Percentiles rank a stretch among this genome's conserved stretches.
Evolutionary conservation across 78 protist species (phyloP).

Genomic region (Salpingoeca rosetta): DNA sequence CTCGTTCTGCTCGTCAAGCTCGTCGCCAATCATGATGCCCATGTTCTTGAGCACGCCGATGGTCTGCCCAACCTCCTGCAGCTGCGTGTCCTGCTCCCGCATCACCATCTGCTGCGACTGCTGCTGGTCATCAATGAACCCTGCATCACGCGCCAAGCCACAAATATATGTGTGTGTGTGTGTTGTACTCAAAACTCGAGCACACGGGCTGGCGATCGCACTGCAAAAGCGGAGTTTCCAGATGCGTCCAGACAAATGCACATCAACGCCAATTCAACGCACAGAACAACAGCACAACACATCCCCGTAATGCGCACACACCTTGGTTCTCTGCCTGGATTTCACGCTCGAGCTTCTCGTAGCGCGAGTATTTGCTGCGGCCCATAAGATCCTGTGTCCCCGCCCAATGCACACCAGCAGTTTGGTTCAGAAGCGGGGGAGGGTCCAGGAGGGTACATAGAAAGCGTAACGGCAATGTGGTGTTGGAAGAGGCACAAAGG

Average conservation of each 20-base stretch:
- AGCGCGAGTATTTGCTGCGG: not conserved
- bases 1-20: not conserved
- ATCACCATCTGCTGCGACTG: not conserved
- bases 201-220: not conserved
- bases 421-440: no score
- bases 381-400: not conserved
- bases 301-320: no score
- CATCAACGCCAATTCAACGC: no score
- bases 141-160: not conserved
- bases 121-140: not conserved
- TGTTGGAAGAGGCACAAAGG: no score
- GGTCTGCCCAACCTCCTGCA: not conserved
- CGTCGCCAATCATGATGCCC: not conserved
- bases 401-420: no score
- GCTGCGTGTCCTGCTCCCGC: not conserved
- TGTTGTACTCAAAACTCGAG: not conserved
- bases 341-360: not conserved
- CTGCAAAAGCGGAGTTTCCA: no score
- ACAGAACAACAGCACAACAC: no score
- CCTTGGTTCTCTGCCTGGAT: not conserved
- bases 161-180: not conserved
- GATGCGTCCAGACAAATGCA: no score
- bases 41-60: not conserved
- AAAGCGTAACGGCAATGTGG: no score
- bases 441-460: no score